Conservation (phyloP, 2,329 filamentous ascomycete genomes). For the Penicillium sp. region DNA sequence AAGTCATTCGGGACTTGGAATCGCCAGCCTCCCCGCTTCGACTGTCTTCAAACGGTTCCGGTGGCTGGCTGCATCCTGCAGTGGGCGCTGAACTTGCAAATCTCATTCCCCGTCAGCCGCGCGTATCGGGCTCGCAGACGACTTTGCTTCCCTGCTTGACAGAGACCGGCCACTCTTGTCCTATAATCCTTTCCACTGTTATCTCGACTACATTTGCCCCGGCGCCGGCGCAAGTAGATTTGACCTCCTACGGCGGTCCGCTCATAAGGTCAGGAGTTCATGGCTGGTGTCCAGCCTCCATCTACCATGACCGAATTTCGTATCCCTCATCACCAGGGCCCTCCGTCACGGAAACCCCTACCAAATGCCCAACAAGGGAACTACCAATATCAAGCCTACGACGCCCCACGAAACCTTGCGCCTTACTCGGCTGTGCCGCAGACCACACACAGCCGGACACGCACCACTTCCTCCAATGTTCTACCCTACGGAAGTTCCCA, state of each 20-base stretch:
- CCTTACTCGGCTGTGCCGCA: slow-evolving; percentile 32
- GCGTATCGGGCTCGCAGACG: slow-evolving; percentile 20
- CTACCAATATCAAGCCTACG: slow-evolving; percentile 33
- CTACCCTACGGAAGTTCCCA: slow-evolving; percentile 33
- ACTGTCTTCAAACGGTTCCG: slow-evolving; percentile 1
- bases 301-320: slow-evolving; percentile 45
- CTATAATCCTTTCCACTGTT: background rate
- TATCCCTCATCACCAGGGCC: slow-evolving; percentile 38
- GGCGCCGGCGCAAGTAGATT: slow-evolving; percentile 8
- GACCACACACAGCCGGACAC: slow-evolving; percentile 40
- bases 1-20: slow-evolving; percentile 2
- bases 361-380: slow-evolving; percentile 24
- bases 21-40: slow-evolving; percentile 7
- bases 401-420: slow-evolving; percentile 28
- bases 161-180: background rate
- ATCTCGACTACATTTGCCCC: background rate
- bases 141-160: slow-evolving; percentile 9
- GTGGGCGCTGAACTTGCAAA: slow-evolving; percentile 25
- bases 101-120: slow-evolving; percentile 24
- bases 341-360: slow-evolving; percentile 37
- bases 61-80: slow-evolving; percentile 19
- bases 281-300: slow-evolving; percentile 34
- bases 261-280: slow-evolving; percentile 16
- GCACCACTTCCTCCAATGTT: slow-evolving; percentile 45
- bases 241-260: background rate